A percentile compares a stretch with the other conserved stretches of the same genome.
These are phyloP conservation scores for Stropharia rugosoannulata DNA, from an alignment of 768 basidiomycete genomes.

Conservation along the genomic window DNA sequence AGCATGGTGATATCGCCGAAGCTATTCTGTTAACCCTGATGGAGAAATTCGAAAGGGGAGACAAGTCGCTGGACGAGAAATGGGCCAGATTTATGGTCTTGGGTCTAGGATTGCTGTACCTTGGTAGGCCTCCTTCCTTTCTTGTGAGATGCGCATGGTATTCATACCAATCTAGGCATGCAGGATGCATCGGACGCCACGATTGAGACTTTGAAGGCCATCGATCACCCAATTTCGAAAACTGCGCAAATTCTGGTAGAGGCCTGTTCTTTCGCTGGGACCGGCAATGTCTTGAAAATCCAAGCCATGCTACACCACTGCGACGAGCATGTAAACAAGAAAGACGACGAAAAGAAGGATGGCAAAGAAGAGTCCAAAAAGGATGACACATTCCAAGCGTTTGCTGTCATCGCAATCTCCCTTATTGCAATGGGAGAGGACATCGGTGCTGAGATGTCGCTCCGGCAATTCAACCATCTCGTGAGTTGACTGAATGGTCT, in stretches of 20 bases:
- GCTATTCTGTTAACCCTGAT: conserved; percentile 90
- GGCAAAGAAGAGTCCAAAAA: conserved; percentile 55
- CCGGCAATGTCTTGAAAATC: conserved; percentile 91
- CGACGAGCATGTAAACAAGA: conserved; percentile 82
- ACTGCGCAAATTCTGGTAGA: conserved; percentile 92
- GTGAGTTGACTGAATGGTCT: conserved; percentile 41
- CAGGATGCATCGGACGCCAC: conserved; percentile 95
- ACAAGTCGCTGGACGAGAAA: conserved; percentile 81
- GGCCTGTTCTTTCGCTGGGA: conserved; percentile 92
- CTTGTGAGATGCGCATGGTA: not conserved
- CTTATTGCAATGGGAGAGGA: conserved; percentile 98
- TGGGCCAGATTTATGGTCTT: conserved; percentile 92
- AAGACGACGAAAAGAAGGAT: conserved; percentile 44
- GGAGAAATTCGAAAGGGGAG: conserved; percentile 67
- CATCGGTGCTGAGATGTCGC: conserved; percentile 95
- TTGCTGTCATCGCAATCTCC: conserved; percentile 92
- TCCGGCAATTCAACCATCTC: conserved; percentile 95
- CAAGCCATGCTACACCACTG: conserved; percentile 93
- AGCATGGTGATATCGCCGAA: conserved; percentile 88
- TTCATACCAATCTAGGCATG: conserved; percentile 51
- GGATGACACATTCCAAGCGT: conserved; percentile 85
- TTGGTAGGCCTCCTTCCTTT: conserved; percentile 54
- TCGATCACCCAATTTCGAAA: conserved; percentile 89
- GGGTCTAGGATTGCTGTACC: conserved; percentile 86
- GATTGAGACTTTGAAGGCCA: conserved; percentile 88